Base-by-base conservation (phyloP, 805 yeast genomes). In the Teunomyces stri region DNA sequence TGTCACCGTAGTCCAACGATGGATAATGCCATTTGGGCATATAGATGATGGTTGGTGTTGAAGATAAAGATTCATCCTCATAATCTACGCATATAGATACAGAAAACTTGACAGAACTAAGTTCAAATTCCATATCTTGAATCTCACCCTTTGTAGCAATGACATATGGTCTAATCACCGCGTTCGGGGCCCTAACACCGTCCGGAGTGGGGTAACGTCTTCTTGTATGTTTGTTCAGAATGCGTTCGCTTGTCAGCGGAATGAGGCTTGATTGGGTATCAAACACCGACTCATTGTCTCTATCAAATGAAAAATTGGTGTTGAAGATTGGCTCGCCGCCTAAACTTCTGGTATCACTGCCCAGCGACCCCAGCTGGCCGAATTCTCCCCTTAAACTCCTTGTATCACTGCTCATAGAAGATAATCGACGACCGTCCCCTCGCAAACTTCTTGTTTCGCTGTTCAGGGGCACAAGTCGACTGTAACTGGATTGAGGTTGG, bases 111-210 rank as follows among this genome's bases (percentile, higher is more conserved):
- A 70, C 69, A 4, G 66, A 61, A 37, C 66, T 65, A 43, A 87
- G 54, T 49, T 87, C 83, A 62, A 90, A 90, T 43, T 75, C 81
- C 12, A 84, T 78, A 15, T 67, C 63, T 5, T 59, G 59, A 11
- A 86, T 75, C 1, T 57, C 56, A 2, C 98, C 98, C 29, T 73
- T 74, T 0, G 85, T 74, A 3, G 84, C 78, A 1, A 82, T 62
- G 1, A 90, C 84, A 52, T 76, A 85, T 2, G 98, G 97, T 41
- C 99, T 74, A 22, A 88, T 67, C 0, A 87, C 79, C 0, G 97
- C 89, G 43, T 78, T 79, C 1, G 79, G 74, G 0, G 94, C 96
- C 34, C 97, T 72, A 1, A 85, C 76, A 1, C 97, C 97, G 44
- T 76, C 76, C 1, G 75, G 75, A 4, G 72, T 60, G 1, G 75